Evolutionary conservation across 306 rosid genomes (phyloP), one percentile per base, ranked within the genome.

Genomic region (Rosa lucieae): DNA sequence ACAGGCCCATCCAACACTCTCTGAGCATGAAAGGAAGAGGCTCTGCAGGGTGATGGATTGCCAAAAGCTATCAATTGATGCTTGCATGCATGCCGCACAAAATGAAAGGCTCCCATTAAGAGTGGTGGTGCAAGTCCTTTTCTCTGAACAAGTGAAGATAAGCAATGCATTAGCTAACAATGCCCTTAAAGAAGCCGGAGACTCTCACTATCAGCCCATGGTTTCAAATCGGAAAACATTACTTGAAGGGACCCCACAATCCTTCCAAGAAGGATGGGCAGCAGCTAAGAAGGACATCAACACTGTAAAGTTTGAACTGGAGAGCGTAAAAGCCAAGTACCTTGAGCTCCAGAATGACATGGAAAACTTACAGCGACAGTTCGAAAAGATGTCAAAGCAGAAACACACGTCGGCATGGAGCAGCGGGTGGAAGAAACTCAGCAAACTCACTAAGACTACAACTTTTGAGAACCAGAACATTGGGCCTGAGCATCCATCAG

Each of bases 191-290:
- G 98, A 90, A 70, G 81, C 79, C 26, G 93, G 72, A 8, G 85
- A 93, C 10, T 79, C 98, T 69, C 86, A 83, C 3, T 85, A 70
- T 80, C 99, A 91, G 73, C 93, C 97, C 40, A 72, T 87, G 79
- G 84, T 91, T 74, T 71, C 87, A 7, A 96, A 91, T 86, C 67
- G 98, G 29, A 96, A 91, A 85, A 88, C 96, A 9, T 89, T 96
- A 18, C 90, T 96, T 0, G 99, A 96, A 84, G 96, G 88, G 52
- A 96, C 97, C 3, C 99, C 99, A 5, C 98, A 89, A 49, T 96
- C 99, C 63, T 96, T 96, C 90, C 99, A 96, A 86, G 98, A 96
- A 89, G 99, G 99, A 55, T 96, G 99, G 99, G 74, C 91, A 47
- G 35, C 87, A 39, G 97, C 99, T 18, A 96, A 96, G 73, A 96